A percentile compares a stretch with the other conserved stretches of the same genome.
These are phyloP conservation scores for Saccharomycopsis phalli DNA, from an alignment of 1,139 yeast species.

Conservation along the genomic window DNA sequence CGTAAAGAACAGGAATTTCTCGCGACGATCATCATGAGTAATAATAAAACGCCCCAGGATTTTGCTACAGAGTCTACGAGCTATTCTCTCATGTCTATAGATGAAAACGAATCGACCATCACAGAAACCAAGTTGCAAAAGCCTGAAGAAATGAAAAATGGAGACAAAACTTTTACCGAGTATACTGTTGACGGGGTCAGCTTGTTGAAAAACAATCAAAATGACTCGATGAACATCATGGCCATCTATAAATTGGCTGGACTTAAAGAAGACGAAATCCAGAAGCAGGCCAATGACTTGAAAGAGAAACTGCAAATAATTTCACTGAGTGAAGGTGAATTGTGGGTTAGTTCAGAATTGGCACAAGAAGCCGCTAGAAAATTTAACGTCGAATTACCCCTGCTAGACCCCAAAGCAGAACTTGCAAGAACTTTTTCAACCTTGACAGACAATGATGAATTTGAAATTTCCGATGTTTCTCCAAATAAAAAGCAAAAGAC, in stretches of 20 bases:
- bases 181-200: constrained; percentile 5
- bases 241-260: constrained; percentile 85
- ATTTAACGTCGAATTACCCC: constrained; percentile 56
- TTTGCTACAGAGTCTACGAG: too few relatives aligned
- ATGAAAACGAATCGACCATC: not conserved
- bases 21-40: too few relatives aligned
- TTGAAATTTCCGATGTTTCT: constrained; percentile 24
- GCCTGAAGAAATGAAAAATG: not conserved
- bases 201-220: constrained; percentile 33
- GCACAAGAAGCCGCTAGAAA: constrained; percentile 54
- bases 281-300: not conserved
- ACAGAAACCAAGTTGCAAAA: not conserved
- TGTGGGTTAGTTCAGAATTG: constrained; percentile 74
- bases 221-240: constrained; percentile 86
- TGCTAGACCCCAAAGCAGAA: constrained; percentile 31
- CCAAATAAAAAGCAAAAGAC: constrained; percentile 30
- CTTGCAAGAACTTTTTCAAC: constrained; percentile 27
- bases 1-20: too few relatives aligned
- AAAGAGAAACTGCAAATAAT: constrained; percentile 48
- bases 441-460: constrained; percentile 30
- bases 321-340: constrained; percentile 92
- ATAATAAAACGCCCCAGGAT: too few relatives aligned
- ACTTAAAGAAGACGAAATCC: constrained; percentile 62
- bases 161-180: not conserved
- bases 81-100: not conserved